These are phyloP conservation scores for Saccharomyces mikatae DNA, from an alignment of 805 yeast species.

Conservation along the genomic window DNA sequence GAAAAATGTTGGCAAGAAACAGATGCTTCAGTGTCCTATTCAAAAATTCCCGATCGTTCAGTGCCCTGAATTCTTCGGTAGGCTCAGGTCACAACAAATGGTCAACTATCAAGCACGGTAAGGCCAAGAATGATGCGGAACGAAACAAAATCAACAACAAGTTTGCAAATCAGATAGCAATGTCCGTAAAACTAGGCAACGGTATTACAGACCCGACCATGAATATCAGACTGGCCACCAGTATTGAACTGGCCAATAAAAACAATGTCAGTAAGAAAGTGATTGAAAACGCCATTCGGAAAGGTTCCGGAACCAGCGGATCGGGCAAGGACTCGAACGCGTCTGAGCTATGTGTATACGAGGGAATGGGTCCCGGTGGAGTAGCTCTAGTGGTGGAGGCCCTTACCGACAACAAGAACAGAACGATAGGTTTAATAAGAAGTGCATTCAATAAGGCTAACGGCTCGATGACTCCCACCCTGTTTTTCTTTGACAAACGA, in stretches of 20 bases:
- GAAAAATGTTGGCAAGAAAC: neutral
- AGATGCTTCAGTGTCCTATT: neutral
- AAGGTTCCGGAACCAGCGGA: slow-evolving; percentile 66
- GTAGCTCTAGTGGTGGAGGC: slow-evolving; percentile 81
- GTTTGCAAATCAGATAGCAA: slow-evolving; percentile 63
- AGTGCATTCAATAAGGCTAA: slow-evolving; percentile 65
- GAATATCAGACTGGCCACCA: slow-evolving; percentile 57
- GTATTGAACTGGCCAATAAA: slow-evolving; percentile 68
- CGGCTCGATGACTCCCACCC: slow-evolving; percentile 67
- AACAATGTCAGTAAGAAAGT: slow-evolving; percentile 74
- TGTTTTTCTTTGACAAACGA: slow-evolving; percentile 65
- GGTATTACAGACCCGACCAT: slow-evolving; percentile 52
- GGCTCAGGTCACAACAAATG: slow-evolving; percentile 81
- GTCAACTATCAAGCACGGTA: slow-evolving; percentile 91
- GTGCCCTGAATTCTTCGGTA: neutral
- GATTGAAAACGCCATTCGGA: slow-evolving; percentile 77
- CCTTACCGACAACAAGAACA: slow-evolving; percentile 76
- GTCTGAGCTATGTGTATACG: slow-evolving; percentile 58
- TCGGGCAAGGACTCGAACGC: slow-evolving; percentile 37
- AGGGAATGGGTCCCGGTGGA: slow-evolving; percentile 90
- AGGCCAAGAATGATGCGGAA: slow-evolving; percentile 83
- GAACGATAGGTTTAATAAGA: slow-evolving; percentile 70
- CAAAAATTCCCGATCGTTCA: neutral
- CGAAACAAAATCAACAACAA: slow-evolving; percentile 62
- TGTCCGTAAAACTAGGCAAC: slow-evolving; percentile 61